Evolutionary conservation across 345 rosid genomes (phyloP), one percentile per base, ranked within the genome.

Genomic region (Eucalyptus curtisii): DNA sequence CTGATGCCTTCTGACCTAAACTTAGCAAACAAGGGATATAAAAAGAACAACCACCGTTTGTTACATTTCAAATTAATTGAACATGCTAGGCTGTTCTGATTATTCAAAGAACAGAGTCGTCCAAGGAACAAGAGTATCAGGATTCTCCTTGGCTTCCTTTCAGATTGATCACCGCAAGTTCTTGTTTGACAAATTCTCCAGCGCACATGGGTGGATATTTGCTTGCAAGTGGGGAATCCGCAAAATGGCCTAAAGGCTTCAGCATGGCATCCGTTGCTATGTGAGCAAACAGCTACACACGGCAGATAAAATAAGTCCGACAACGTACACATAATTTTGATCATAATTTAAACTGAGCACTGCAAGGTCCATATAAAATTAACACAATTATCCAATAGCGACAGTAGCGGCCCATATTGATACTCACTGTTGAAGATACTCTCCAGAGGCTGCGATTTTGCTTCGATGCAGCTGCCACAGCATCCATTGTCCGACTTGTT

Each of bases 381-480:
- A 76, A 37, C 82, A 76, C 47, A 5, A 40, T 19, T 76, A 22
- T 61, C 52, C 55, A 59, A 87, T 37, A 42, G 49, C 6, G 50
- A 50, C 42, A 48, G 49, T 17, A 87, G 33, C 15, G 40, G 50
- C 52, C 68, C 9, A 40, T 49, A 16, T 37, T 5, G 89, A 71
- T 88, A 95, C 94, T 94, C 90, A 98, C 99, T 4, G 99, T 97
- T 27, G 99, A 97, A 66, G 98, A 97, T 53, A 97, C 98, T 91
- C 99, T 95, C 98, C 99, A 97, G 33, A 95, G 89, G 97, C 99
- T 96, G 90, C 92, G 92, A 55, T 95, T 95, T 89, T 95, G 95
- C 89, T 94, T 97, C 27, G 95, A 92, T 87, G 97, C 99, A 90
- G 91, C 89, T 88, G 91, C 93, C 90, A 95, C 92, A 84, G 98